Evolutionary conservation across 1,139 yeast genomes (phyloP).

Genomic region (Taphrina communis): DNA sequence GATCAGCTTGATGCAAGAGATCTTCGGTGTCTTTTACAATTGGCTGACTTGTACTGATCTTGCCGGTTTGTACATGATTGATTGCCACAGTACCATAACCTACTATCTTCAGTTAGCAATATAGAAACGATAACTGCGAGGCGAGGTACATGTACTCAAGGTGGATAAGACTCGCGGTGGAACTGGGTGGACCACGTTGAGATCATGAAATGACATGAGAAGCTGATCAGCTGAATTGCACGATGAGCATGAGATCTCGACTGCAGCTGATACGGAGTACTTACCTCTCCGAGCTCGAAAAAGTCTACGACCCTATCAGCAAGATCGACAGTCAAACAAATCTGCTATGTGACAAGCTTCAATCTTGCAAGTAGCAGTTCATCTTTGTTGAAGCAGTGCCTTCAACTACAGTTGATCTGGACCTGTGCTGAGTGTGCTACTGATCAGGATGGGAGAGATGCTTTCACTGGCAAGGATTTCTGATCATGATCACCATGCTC

Average conservation of each 20-base stretch:
- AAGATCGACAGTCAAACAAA: no score
- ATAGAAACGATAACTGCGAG: not conserved
- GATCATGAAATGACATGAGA: slow-evolving; percentile 32
- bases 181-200: slow-evolving; percentile 20
- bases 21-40: not conserved
- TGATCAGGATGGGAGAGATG: not conserved
- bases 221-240: not conserved
- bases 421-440: not conserved
- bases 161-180: slow-evolving; percentile 7
- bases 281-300: not conserved
- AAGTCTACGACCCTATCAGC: not conserved
- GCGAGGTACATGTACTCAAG: slow-evolving; percentile 10
- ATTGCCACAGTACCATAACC: slow-evolving; percentile 29
- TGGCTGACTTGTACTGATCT: slow-evolving; percentile 18
- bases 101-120: slow-evolving; percentile 4
- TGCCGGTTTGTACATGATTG: slow-evolving; percentile 29
- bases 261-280: no score
- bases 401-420: not conserved
- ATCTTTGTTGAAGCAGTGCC: not conserved
- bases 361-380: no score
- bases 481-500: not conserved
- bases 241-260: not conserved
- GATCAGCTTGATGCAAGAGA: not conserved
- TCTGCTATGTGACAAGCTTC: no score
- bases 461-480: not conserved